Conservation (phyloP, 2,329 filamentous ascomycete species). For the Thermomyces lanuginosus region DNA sequence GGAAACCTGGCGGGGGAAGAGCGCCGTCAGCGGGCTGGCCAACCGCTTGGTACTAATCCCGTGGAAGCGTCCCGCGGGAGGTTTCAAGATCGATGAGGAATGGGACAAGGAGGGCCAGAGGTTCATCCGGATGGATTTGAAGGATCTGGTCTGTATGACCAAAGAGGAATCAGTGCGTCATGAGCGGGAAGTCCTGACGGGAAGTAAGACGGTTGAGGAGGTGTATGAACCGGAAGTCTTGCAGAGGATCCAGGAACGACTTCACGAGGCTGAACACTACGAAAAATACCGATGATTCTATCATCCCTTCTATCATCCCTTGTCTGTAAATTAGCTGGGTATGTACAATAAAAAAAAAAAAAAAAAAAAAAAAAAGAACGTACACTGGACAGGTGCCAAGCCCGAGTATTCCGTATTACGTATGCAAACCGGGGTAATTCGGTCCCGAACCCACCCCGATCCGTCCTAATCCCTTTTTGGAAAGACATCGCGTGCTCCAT, state of each 20-base stretch:
- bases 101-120: constrained; percentile 54
- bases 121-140: constrained; percentile 49
- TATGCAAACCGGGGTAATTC: too few relatives aligned
- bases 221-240: constrained; percentile 57
- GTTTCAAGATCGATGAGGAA: constrained; percentile 45
- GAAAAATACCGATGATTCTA: constrained; percentile 31
- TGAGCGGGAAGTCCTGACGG: constrained; percentile 62
- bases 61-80: constrained; percentile 52
- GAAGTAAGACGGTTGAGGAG: constrained; percentile 49
- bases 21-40: constrained; percentile 63
- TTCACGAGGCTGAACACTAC: constrained; percentile 48
- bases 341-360: too few relatives aligned
- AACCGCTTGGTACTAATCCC: constrained; percentile 65
- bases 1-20: constrained; percentile 72
- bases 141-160: constrained; percentile 76
- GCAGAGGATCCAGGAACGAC: constrained; percentile 47
- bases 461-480: background rate
- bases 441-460: too few relatives aligned
- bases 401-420: too few relatives aligned
- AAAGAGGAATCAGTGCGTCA: constrained; percentile 74
- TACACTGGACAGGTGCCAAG: too few relatives aligned
- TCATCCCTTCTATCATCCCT: too few relatives aligned
- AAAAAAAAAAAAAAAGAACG: too few relatives aligned
- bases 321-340: too few relatives aligned
- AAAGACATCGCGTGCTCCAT: background rate